Conservation (phyloP, 495 filamentous ascomycete genomes). For the Trypethelium eluteriae region DNA sequence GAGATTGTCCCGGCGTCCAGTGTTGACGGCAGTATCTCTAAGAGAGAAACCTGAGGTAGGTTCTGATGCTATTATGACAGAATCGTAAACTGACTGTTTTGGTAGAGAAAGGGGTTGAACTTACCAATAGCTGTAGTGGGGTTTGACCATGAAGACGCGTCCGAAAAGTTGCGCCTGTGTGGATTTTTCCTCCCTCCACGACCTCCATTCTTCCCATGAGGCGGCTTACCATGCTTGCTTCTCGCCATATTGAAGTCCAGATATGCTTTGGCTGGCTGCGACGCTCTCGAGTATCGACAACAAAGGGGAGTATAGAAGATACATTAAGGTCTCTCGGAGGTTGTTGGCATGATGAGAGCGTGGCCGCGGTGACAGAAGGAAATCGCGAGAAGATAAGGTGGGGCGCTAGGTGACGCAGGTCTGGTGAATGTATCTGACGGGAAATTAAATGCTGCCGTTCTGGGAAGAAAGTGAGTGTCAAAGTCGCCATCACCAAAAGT, state of each 20-base stretch:
- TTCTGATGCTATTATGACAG: constrained; percentile 15
- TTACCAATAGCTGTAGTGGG: background rate
- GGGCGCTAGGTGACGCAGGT: no score
- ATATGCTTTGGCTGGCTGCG: background rate
- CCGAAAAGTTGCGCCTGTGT: background rate
- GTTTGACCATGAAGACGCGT: background rate
- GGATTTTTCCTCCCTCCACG: background rate
- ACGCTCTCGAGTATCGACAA: no score
- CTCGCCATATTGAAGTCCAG: background rate
- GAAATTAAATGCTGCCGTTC: no score
- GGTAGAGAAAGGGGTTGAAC: background rate
- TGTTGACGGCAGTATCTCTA: constrained; percentile 70
- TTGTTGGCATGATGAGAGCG: no score
- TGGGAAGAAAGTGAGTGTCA: background rate
- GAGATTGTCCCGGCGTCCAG: constrained; percentile 48
- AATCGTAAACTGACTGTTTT: background rate
- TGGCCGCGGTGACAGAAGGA: no score
- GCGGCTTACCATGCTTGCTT: no score
- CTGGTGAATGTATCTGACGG: no score
- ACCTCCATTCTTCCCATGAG: background rate
- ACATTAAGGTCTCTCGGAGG: no score
- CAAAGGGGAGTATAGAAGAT: no score
- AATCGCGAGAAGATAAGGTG: no score
- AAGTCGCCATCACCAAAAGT: background rate
- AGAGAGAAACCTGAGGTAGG: constrained; percentile 49